A percentile compares a stretch with the other conserved stretches of the same genome.
Conservation (phyloP, 75 land plant species). For the Pinus albicaulis region DNA sequence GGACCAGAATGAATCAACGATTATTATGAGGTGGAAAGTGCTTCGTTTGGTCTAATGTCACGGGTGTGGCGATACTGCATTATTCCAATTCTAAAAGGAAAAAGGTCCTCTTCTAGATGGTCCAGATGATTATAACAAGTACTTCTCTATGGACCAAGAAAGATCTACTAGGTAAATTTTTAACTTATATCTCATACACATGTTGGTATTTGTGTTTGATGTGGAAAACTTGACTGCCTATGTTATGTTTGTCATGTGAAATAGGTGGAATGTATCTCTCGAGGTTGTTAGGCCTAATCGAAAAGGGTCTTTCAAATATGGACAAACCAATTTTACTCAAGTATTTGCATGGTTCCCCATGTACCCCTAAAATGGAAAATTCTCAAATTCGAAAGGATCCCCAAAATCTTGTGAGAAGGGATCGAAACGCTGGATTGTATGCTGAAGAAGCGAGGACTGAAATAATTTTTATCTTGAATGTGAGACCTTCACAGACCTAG, state of each 20-base stretch:
- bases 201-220: too few relatives aligned
- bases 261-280: slow-evolving; percentile 81
- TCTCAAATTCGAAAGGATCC: too few relatives aligned
- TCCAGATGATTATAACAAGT: slow-evolving; percentile 69
- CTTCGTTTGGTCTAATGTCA: slow-evolving; percentile 71
- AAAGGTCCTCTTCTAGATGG: slow-evolving; percentile 55
- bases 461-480: too few relatives aligned
- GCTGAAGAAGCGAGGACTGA: too few relatives aligned
- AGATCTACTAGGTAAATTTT: slow-evolving; percentile 79
- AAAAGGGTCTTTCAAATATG: slow-evolving; percentile 90
- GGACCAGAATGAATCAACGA: slow-evolving; percentile 84
- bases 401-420: too few relatives aligned
- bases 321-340: slow-evolving; percentile 72
- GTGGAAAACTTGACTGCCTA: too few relatives aligned
- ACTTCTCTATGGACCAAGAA: slow-evolving; percentile 78
- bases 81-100: slow-evolving; percentile 67
- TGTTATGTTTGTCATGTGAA: too few relatives aligned
- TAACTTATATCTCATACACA: too few relatives aligned
- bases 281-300: slow-evolving; percentile 94
- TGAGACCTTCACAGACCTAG: too few relatives aligned
- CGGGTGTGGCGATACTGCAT: slow-evolving; percentile 67
- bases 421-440: too few relatives aligned
- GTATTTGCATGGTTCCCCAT: too few relatives aligned
- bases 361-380: too few relatives aligned
- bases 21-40: slow-evolving; percentile 89